A percentile compares a stretch with the other conserved stretches of the same genome.
Evolutionary conservation across 345 rosid species (phyloP).

Genomic region (Populus tremula): DNA sequence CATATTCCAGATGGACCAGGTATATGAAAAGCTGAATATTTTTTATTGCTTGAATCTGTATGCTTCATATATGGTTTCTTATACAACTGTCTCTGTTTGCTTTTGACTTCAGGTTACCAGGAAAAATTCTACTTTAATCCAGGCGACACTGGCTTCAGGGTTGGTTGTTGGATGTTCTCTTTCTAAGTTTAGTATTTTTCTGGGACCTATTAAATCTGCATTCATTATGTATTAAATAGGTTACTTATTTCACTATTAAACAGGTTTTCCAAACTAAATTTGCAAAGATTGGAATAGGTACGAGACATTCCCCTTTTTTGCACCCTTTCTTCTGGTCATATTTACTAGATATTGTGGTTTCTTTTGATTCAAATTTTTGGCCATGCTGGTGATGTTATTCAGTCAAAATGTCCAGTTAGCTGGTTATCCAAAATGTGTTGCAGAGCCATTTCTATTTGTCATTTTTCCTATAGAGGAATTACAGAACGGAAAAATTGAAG

Average conservation of each 20-base stretch:
- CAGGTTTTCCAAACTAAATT: constrained; percentile 89
- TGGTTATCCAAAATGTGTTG: not conserved
- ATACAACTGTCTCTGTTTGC: not conserved
- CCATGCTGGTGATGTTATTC: not conserved
- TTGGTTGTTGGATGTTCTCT: constrained; percentile 24
- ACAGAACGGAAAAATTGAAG: not conserved
- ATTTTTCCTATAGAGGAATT: not conserved
- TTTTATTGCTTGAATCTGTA: constrained; percentile 12
- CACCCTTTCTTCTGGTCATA: not conserved
- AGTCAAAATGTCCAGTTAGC: too few relatives aligned
- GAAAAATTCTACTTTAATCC: constrained; percentile 98
- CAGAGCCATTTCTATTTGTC: not conserved
- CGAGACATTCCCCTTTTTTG: constrained; percentile 18
- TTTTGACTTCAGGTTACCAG: constrained; percentile 60
- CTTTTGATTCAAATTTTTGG: not conserved
- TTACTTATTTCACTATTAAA: constrained; percentile 24
- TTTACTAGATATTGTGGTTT: not conserved
- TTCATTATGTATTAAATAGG: constrained; percentile 4
- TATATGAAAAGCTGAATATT: constrained; percentile 21
- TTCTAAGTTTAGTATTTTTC: not conserved
- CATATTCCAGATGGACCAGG: constrained; percentile 99
- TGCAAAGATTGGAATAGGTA: constrained; percentile 91
- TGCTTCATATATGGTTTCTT: constrained; percentile 10
- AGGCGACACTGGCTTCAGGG: constrained; percentile 97
- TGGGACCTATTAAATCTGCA: not conserved